Percentiles rank a stretch among this genome's conserved stretches.
Evolutionary conservation across 768 basidiomycete genomes (phyloP).

Genomic region (Amanita pseudoporphyria): DNA sequence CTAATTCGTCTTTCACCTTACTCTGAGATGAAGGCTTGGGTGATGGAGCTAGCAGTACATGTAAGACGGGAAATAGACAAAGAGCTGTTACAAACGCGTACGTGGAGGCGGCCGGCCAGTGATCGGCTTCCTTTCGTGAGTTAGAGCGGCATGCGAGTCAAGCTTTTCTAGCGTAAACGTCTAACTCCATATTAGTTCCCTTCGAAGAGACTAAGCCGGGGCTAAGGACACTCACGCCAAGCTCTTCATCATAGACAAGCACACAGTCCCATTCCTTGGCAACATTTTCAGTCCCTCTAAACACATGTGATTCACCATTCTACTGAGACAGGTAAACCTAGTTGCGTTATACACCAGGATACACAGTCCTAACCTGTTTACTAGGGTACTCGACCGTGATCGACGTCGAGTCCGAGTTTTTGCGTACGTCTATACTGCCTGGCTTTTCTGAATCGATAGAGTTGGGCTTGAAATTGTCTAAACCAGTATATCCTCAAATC

Average conservation of each 20-base stretch:
- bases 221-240: conserved; percentile 37
- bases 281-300: conserved; percentile 44
- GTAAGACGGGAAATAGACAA: conserved; percentile 5
- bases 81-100: conserved; percentile 15
- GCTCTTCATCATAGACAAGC: conserved; percentile 70
- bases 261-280: conserved; percentile 70
- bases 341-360: not conserved
- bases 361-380: conserved; percentile 38
- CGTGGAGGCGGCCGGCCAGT: conserved; percentile 21
- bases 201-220: not conserved
- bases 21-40: conserved; percentile 15
- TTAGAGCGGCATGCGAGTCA: conserved; percentile 52
- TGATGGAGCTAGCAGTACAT: conserved; percentile 13
- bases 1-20: conserved; percentile 11
- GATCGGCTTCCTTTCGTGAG: conserved; percentile 36
- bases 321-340: conserved; percentile 15
- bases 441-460: conserved; percentile 58
- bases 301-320: conserved; percentile 46
- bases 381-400: conserved; percentile 60
- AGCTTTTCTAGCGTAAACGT: conserved; percentile 68
- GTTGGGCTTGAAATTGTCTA: conserved; percentile 72
- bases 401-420: conserved; percentile 38
- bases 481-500: not conserved
- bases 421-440: conserved; percentile 55
- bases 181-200: conserved; percentile 24